Conservation (phyloP, 345 rosid genomes). For the Durio zibethinus region DNA sequence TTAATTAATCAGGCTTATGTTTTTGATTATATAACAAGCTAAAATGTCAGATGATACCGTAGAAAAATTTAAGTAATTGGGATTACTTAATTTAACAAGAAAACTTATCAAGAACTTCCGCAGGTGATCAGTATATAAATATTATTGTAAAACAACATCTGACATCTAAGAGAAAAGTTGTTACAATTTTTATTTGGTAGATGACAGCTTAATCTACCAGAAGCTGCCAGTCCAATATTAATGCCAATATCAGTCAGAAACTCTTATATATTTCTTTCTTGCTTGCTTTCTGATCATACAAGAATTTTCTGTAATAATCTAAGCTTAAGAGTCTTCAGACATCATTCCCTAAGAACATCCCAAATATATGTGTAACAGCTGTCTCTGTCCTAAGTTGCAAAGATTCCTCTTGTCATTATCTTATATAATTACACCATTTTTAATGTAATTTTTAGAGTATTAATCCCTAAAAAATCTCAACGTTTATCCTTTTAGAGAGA, state of each 20-base stretch:
- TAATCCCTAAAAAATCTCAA: not conserved
- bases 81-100: not conserved
- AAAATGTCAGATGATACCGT: not conserved
- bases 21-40: not conserved
- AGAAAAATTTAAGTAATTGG: not conserved
- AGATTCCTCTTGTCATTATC: not conserved
- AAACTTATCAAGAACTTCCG: not conserved
- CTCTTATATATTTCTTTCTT: not conserved
- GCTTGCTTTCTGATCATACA: not conserved
- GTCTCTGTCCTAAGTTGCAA: not conserved
- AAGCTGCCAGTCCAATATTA: not conserved
- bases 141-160: not conserved
- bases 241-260: not conserved
- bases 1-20: no score
- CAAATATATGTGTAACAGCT: slow-evolving; percentile 2
- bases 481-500: no score
- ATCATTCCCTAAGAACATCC: not conserved
- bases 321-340: not conserved
- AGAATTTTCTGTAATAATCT: not conserved
- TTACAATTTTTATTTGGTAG: not conserved
- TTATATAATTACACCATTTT: not conserved
- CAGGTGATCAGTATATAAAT: not conserved
- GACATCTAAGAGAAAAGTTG: not conserved
- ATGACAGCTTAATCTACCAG: not conserved
- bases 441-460: not conserved